Evolutionary conservation across 2,329 filamentous ascomycete genomes (phyloP).

Genomic region (Botrytis squamosa): DNA sequence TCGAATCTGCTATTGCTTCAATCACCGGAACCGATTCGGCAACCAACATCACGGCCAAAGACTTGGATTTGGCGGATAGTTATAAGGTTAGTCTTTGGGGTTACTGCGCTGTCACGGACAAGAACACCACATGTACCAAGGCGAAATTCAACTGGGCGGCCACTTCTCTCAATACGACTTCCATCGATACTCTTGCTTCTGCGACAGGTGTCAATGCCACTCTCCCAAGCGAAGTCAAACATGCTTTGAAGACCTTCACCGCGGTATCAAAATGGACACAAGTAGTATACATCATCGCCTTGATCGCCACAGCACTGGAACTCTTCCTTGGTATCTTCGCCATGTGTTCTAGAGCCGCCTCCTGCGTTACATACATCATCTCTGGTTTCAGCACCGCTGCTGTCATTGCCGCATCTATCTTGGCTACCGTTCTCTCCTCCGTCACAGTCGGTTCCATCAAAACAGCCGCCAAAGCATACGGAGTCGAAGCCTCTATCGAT

Average conservation of each 20-base stretch:
- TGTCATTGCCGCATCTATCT: conserved; percentile 62
- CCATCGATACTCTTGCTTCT: conserved; percentile 54
- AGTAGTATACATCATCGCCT: conserved; percentile 73
- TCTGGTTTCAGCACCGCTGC: conserved; percentile 58
- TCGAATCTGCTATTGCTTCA: conserved; percentile 37
- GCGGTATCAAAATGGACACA: conserved; percentile 79
- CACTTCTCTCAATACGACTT: conserved; percentile 65
- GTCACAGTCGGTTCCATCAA: conserved; percentile 69
- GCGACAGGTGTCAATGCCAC: conserved; percentile 52
- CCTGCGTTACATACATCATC: conserved; percentile 77
- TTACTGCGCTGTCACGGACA: conserved; percentile 64
- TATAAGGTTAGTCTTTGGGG: conserved; percentile 86
- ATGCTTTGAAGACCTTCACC: conserved; percentile 70
- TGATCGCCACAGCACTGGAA: conserved; percentile 67
- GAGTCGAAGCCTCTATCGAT: conserved; percentile 66
- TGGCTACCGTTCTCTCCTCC: conserved; percentile 72
- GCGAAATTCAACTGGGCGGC: conserved; percentile 75
- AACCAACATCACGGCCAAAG: conserved; percentile 54
- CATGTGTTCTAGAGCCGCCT: conserved; percentile 78
- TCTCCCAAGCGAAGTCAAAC: conserved; percentile 65
- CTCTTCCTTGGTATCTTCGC: conserved; percentile 78
- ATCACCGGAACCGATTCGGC: background rate
- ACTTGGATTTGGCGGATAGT: conserved; percentile 62
- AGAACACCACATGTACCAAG: conserved; percentile 65
- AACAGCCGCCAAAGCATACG: conserved; percentile 65